Percentiles rank a stretch among this genome's conserved stretches.
phyloP scores from a whole-genome alignment of 345 rosid species.

The Lepidium sativum region DNA sequence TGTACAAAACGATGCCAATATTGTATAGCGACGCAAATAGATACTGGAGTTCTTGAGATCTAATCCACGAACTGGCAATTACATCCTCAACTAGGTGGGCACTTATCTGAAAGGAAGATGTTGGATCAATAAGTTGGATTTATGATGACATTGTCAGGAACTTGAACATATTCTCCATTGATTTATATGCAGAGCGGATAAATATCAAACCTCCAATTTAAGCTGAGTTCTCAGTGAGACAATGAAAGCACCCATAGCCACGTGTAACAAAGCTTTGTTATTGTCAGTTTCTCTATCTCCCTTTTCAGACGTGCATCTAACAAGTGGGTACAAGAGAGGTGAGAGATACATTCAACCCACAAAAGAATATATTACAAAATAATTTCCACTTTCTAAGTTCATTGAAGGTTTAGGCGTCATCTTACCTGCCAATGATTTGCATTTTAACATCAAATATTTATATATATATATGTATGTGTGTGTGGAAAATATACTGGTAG shows the following conservation, averaged over 20 bases:
- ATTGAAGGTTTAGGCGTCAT: not conserved
- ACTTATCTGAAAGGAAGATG: constrained; percentile 46
- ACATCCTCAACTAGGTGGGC: constrained; percentile 38
- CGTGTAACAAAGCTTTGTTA: constrained; percentile 37
- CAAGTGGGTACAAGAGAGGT: constrained; percentile 13
- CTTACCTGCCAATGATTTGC: constrained; percentile 3
- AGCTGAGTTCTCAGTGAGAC: constrained; percentile 48
- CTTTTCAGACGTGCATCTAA: constrained; percentile 38
- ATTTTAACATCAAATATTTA: not conserved
- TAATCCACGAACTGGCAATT: constrained; percentile 56
- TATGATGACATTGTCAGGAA: constrained; percentile 3
- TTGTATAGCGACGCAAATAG: constrained; percentile 51
- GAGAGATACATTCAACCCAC: constrained; percentile 9
- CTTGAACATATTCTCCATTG: constrained; percentile 9
- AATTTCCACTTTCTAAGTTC: not conserved
- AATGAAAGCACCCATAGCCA: constrained; percentile 63
- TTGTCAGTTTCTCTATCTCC: constrained; percentile 40
- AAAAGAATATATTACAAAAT: constrained; percentile 2
- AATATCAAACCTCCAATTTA: constrained; percentile 46
- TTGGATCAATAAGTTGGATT: constrained; percentile 9
- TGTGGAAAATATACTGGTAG: not conserved
- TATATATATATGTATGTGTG: no score
- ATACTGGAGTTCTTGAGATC: constrained; percentile 54
- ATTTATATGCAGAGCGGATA: not conserved
- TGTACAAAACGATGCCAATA: constrained; percentile 56